Evolutionary conservation across 2,329 filamentous ascomycete genomes (phyloP), one percentile per base, ranked within the genome.

Genomic region (Trichoderma arundinaceum): DNA sequence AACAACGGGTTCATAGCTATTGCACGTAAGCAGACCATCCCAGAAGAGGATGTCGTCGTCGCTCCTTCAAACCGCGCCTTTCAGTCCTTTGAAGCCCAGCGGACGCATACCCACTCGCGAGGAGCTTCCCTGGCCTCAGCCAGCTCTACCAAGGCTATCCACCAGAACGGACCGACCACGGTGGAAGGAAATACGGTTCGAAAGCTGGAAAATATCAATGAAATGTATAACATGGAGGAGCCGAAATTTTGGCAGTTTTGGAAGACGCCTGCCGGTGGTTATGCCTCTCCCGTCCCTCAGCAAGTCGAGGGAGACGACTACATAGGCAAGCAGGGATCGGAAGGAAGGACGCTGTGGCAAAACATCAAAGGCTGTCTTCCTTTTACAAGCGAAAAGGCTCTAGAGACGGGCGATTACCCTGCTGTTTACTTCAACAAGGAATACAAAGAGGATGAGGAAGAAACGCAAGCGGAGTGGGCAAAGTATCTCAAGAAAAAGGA

Each of bases 401-500:
- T 84, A 71, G 74, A 75, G 9, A 71, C 76, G 0, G 38, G 80
- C 6, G 80, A 85, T 7, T 96, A 96, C 71, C 85, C 87, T 0
- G 67, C 80, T 2, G 87, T 90, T 0, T 88, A 86, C 72, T 60
- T 60, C 10, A 86, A 91, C 68, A 76, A 86, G 39, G 84, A 90
- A 1, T 86, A 85, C 64, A 72, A 79, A 12, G 75, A 79, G 17
- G 85, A 89, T 33, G 82, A 89, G 65, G 83, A 87, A 10, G 86
- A 89, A 49, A 84, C 84, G 8, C 84, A 87, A 56, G 88, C 91
- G 0, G 79, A 86, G 51, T 99, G 95, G 95, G 88, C 89, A 72
- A 90, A 89, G 67, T 97, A 94, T 78, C 81, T 98, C 58, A 90
- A 88, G 73, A 86, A 87, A 66, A 93, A 91, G 65, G 88, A 97